phyloP scores from a whole-genome alignment of 2,329 filamentous ascomycete species.

The Fusarium phyllophilum region DNA sequence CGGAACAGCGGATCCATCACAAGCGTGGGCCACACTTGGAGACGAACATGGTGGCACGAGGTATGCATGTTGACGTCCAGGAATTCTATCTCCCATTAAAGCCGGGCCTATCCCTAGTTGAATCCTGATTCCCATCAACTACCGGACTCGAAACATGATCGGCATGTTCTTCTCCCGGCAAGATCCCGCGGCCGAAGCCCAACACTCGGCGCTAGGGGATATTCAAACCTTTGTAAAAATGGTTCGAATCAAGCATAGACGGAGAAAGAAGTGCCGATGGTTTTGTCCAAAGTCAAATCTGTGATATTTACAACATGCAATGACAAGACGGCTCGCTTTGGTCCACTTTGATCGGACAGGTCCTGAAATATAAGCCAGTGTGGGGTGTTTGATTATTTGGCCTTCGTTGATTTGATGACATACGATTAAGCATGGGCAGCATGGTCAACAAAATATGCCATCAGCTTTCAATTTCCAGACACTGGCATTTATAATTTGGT shows the following conservation, averaged over 20 bases:
- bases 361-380: background rate
- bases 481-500: background rate
- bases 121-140: background rate
- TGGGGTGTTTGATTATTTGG: background rate
- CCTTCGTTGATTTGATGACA: background rate
- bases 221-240: background rate
- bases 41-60: background rate
- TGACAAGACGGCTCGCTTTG: background rate
- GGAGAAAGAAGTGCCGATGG: background rate
- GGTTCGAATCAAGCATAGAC: background rate
- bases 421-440: background rate
- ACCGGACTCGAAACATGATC: background rate
- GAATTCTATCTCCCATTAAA: background rate
- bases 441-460: background rate
- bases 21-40: background rate
- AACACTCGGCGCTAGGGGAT: background rate
- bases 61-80: background rate
- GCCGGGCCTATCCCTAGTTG: background rate
- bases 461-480: background rate
- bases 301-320: background rate
- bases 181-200: background rate
- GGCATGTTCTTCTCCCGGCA: background rate
- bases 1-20: background rate
- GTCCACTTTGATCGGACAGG: background rate
- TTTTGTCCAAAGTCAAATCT: background rate